Evolutionary conservation across 108 stramenopile species (phyloP), one percentile per base, ranked within the genome.

Genomic region (Hondaea fermentalgiana): DNA sequence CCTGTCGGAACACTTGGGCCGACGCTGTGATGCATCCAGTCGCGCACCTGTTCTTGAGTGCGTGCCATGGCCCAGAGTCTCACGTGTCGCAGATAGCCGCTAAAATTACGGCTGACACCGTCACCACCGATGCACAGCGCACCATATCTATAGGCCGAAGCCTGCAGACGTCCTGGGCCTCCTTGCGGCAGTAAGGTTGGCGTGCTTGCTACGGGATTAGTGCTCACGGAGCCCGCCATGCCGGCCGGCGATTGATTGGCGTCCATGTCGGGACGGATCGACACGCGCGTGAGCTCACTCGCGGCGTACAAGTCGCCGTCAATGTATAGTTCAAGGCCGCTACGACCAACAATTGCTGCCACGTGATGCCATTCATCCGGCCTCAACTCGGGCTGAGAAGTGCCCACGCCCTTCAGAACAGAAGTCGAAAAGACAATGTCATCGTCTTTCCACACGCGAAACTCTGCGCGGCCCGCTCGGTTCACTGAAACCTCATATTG

Each of bases 11-110:
- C 76, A 2, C 51, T 53, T 35, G 49, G 49, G 1, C 49, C 76
- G 51, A 83, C 51, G 51, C 51, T 83, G 23, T 83, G 76, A 45
- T 83, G 76, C 76, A 83, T 83, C 76, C 76, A 83, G 49, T 83
- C 76, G 76, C 76, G 76, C 1, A 83, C 51, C 28, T 83, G 76
- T 45, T 83, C 49, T 53, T 83, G 76, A 6, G 76, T 21, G 49
- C 76, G 76, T 53, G 76, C n/a, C 76, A 53, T 53, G 6, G 45
- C 51, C 76, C 76, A 83, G 6, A 83, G 23, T 23, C 76, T 0
- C 51, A 83, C 76, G 51, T 83, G 76, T 35, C 76, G 76, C 23
- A 83, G 45, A 53, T 23, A 83, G 14, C 76, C 76, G 28, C 45
- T 10, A 83, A 83, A 83, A 12, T 43, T 19, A 21, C 76, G 12